phyloP scores from a whole-genome alignment of 768 basidiomycete genomes.

The Guyanaporus albipodus region DNA sequence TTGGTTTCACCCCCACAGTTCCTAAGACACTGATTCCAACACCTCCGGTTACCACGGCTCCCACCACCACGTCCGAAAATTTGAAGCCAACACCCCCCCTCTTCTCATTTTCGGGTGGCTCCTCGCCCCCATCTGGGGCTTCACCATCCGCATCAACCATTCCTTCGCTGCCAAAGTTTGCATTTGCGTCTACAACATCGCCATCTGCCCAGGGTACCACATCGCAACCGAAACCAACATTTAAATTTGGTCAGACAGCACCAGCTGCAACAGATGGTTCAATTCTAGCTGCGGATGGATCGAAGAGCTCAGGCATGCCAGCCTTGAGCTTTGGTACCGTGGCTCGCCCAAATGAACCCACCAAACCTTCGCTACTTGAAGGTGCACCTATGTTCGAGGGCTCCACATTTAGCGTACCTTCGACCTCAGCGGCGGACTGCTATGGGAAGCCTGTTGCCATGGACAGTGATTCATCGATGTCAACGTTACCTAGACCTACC shows the following conservation, averaged over 20 bases:
- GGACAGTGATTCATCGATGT: constrained; percentile 21
- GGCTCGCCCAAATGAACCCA: constrained; percentile 17
- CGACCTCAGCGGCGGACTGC: constrained; percentile 9
- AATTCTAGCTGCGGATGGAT: constrained; percentile 16
- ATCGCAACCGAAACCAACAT: constrained; percentile 21
- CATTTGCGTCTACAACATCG: constrained; percentile 18
- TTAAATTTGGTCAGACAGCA: constrained; percentile 22
- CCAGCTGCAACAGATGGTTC: constrained; percentile 23
- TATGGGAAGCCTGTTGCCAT: constrained; percentile 12
- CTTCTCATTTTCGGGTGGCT: constrained; percentile 22
- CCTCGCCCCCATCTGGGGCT: constrained; percentile 5
- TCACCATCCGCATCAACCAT: constrained; percentile 5
- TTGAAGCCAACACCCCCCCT: constrained; percentile 13
- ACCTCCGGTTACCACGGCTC: background rate
- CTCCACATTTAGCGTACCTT: constrained; percentile 13
- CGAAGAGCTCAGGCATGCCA: constrained; percentile 25
- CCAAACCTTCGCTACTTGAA: constrained; percentile 24
- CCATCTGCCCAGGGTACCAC: constrained; percentile 1
- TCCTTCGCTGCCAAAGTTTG: constrained; percentile 21
- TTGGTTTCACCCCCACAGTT: constrained; percentile 8
- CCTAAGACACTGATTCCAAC: constrained; percentile 5
- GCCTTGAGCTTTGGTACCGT: constrained; percentile 15
- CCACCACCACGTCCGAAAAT: constrained; percentile 1
- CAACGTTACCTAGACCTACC: constrained; percentile 15
- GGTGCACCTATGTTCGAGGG: constrained; percentile 19